Evolutionary conservation across 805 yeast genomes (phyloP).

Genomic region (Kazachstania bromeliacearum): DNA sequence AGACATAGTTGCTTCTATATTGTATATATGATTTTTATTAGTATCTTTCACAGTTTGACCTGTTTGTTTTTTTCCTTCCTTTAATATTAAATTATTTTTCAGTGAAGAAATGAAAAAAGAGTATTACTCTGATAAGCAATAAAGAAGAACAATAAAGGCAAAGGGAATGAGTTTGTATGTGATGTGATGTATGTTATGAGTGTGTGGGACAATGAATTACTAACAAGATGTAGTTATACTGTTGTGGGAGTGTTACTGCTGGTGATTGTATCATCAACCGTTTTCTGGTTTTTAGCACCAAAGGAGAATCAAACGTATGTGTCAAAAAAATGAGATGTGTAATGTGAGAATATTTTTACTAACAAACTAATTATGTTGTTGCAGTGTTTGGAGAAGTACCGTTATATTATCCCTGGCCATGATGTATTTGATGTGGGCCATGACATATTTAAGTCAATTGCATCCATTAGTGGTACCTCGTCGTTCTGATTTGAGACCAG

Average conservation of each 20-base stretch:
- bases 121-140: neutral
- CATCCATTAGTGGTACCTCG: conserved; percentile 90
- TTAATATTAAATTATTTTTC: neutral
- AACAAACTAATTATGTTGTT: conserved; percentile 1
- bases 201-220: neutral
- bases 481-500: conserved; percentile 85
- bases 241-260: conserved; percentile 56
- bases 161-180: conserved; percentile 8
- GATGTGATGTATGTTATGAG: neutral
- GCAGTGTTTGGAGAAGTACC: conserved; percentile 62
- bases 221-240: conserved; percentile 45
- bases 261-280: conserved; percentile 48
- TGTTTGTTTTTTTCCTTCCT: neutral
- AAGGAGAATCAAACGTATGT: conserved; percentile 63
- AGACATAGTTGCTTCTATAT: no score
- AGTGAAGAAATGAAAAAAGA: neutral
- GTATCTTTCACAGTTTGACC: neutral
- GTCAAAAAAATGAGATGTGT: neutral
- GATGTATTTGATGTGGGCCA: conserved; percentile 88
- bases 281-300: conserved; percentile 81
- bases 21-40: no score
- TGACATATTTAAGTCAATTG: conserved; percentile 74
- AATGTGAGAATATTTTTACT: conserved; percentile 3
- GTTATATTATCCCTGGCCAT: conserved; percentile 58
- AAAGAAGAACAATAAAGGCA: neutral